These are phyloP conservation scores for Kwoniella heveanensis DNA, from an alignment of 768 basidiomycete genomes.

Conservation along the genomic window DNA sequence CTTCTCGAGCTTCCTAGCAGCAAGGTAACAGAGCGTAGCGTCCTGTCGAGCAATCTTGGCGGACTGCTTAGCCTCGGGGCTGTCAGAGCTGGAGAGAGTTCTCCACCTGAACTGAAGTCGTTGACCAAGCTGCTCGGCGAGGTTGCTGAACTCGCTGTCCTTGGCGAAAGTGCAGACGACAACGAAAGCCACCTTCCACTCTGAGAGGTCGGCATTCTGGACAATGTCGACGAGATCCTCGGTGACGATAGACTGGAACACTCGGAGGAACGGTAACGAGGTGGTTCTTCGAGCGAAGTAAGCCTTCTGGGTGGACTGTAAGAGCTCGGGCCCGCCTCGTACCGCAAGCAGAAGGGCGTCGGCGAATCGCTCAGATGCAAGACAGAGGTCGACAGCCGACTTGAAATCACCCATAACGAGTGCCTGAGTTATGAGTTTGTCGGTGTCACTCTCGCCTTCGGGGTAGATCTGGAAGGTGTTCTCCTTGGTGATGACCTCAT, in stretches of 20 bases:
- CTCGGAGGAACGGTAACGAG: slow-evolving; percentile 79
- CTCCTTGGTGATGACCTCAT: slow-evolving; percentile 66
- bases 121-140: slow-evolving; percentile 88
- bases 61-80: slow-evolving; percentile 54
- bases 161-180: slow-evolving; percentile 92
- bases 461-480: slow-evolving; percentile 91
- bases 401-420: slow-evolving; percentile 94
- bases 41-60: slow-evolving; percentile 70
- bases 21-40: slow-evolving; percentile 89
- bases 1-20: slow-evolving; percentile 82
- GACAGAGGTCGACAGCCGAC: slow-evolving; percentile 85
- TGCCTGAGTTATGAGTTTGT: slow-evolving; percentile 85
- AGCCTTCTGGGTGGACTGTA: slow-evolving; percentile 83
- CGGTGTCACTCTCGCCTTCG: slow-evolving; percentile 78
- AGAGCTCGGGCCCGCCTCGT: slow-evolving; percentile 81
- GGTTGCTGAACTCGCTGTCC: slow-evolving; percentile 77
- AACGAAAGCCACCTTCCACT: slow-evolving; percentile 97
- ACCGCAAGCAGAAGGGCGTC: slow-evolving; percentile 94
- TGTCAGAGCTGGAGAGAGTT: slow-evolving; percentile 60
- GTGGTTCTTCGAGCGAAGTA: slow-evolving; percentile 85
- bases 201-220: slow-evolving; percentile 88
- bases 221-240: slow-evolving; percentile 91
- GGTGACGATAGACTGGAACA: slow-evolving; percentile 91
- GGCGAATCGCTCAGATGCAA: slow-evolving; percentile 84
- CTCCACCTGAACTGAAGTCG: slow-evolving; percentile 83